A percentile compares a stretch with the other conserved stretches of the same genome.
phyloP scores from a whole-genome alignment of 257 asterid genomes.

The Prunella vulgaris region DNA sequence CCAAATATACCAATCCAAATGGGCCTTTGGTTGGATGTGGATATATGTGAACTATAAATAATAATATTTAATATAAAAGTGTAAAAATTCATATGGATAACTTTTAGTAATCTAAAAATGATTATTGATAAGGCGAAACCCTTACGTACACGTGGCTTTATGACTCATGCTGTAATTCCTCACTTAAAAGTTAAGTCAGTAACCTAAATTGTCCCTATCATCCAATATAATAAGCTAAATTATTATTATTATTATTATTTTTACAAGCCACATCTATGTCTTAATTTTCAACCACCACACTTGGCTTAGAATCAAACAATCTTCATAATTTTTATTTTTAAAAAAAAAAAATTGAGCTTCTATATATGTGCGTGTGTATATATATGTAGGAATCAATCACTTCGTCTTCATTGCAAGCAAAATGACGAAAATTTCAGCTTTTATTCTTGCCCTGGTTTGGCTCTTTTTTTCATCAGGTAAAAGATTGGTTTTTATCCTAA shows the following conservation, averaged over 20 bases:
- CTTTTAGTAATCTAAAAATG: too few relatives aligned
- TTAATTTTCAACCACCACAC: slow-evolving; percentile 26
- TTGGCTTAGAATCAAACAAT: slow-evolving; percentile 63
- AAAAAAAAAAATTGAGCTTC: neutral
- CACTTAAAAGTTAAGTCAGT: slow-evolving; percentile 19
- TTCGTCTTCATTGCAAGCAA: neutral
- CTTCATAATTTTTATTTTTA: neutral
- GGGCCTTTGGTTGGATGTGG: too few relatives aligned
- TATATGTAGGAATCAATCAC: neutral
- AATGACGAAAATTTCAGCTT: slow-evolving; percentile 31
- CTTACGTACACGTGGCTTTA: neutral
- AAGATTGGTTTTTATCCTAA: neutral
- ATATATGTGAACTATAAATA: too few relatives aligned
- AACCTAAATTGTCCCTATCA: neutral
- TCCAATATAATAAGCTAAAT: neutral
- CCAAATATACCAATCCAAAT: too few relatives aligned
- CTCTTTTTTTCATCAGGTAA: slow-evolving; percentile 41
- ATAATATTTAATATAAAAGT: too few relatives aligned
- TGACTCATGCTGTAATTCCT: neutral
- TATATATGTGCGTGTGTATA: too few relatives aligned
- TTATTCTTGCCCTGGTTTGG: slow-evolving; percentile 26
- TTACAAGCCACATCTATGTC: too few relatives aligned
- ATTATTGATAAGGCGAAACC: neutral
- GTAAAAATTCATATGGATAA: too few relatives aligned
- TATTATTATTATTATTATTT: too few relatives aligned